Evolutionary conservation across 2,329 filamentous ascomycete genomes (phyloP).

Genomic region (Orbilia brochopaga): DNA sequence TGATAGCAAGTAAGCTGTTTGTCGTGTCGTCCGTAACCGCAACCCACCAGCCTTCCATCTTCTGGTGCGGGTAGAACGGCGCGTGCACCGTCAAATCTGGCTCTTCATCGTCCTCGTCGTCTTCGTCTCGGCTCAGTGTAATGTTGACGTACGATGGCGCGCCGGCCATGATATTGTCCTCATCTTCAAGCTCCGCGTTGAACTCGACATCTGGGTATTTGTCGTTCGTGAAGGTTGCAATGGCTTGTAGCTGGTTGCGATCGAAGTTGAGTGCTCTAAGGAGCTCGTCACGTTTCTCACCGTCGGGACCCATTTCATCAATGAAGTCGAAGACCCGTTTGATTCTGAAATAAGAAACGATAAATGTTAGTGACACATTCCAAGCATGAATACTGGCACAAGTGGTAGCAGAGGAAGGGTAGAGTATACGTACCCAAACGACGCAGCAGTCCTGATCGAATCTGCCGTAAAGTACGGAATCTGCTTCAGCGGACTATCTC

Average conservation of each 20-base stretch:
- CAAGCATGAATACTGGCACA: constrained; percentile 54
- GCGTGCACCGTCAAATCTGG: constrained; percentile 86
- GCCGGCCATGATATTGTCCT: constrained; percentile 78
- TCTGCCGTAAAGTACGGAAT: constrained; percentile 91
- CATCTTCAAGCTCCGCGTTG: constrained; percentile 82
- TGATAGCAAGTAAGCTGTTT: constrained; percentile 87
- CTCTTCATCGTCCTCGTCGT: constrained; percentile 74
- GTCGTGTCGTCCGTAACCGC: constrained; percentile 92
- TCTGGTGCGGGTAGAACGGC: constrained; percentile 88
- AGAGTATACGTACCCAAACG: constrained; percentile 70
- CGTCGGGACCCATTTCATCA: constrained; percentile 96
- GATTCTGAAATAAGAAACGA: constrained; percentile 64
- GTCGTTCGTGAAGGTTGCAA: constrained; percentile 92
- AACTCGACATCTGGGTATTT: constrained; percentile 96
- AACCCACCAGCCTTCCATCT: constrained; percentile 98
- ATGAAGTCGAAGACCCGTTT: constrained; percentile 98
- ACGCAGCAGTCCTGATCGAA: constrained; percentile 79
- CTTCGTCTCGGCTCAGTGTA: constrained; percentile 80
- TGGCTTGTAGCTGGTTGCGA: constrained; percentile 81
- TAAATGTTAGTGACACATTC: constrained; percentile 52
- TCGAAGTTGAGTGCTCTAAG: constrained; percentile 79
- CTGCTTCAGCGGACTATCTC: constrained; percentile 94
- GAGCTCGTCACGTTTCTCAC: constrained; percentile 77
- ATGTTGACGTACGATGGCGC: constrained; percentile 82
- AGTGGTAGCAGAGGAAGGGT: constrained; percentile 5